Base-by-base conservation (phyloP, 176 grass and related monocot genomes). In the Carex parvula region DNA sequence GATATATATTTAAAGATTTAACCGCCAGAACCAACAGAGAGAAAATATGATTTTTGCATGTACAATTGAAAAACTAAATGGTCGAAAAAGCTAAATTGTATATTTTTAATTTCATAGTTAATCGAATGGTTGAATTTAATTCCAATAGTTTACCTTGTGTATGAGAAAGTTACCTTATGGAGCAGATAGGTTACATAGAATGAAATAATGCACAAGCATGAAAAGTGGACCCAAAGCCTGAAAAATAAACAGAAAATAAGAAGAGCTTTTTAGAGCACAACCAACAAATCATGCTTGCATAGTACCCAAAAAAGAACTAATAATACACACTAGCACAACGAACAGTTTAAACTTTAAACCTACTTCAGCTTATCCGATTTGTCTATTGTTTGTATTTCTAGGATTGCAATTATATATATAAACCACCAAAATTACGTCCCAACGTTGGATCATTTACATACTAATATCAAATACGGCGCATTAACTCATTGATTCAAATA, bases 181-280 rank as follows among this genome's bases (percentile, higher is more conserved):
- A 97, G 90, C 74, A 97, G 89, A 86, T 94, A 94, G 42, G 87
- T 52, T 70, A 89, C 89, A 86, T 87, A 92, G 69, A 90, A 90
- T 46, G 90, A 97, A 88, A 97, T 92, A 78, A 94, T 90, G 41
- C 88, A 94, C 16, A 97, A 79, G 84, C 89, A 94, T 79, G 88
- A 78, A 84, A 91, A 97, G 60, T 97, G 94, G n/a, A 97, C 86
- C 94, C 94, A 97, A 44, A 97, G 88, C 90, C 94, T 97, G 72
- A 11, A 75, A 55, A 53, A 87, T 72, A 70, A 89, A 46, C 3
- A 37, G 15, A 69, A 30, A 64, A 87, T 86, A 82, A 87, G 41
- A 63, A 2, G 64, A 30, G 41, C 24, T 24, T 9, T 58, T 86
- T 64, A 81, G 30, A 48, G 65, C 39, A 50, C 14, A 17, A 30